phyloP scores from a whole-genome alignment of 139 green algal species.

The Chlorella ohadii region DNA sequence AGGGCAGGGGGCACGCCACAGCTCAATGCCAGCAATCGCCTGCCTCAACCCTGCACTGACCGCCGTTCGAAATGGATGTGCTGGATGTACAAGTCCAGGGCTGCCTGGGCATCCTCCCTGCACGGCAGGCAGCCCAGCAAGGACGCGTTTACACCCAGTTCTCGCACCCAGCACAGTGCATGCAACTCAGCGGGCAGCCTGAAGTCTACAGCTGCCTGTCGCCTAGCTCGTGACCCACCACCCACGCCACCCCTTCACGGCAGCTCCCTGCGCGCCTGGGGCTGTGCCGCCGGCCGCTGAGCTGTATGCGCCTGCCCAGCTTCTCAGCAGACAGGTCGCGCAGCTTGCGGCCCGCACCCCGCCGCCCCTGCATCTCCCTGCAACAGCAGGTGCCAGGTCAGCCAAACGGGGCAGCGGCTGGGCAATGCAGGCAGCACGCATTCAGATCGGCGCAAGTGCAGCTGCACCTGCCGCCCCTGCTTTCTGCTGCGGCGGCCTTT shows the following conservation, averaged over 20 bases:
- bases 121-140: neutral
- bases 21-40: too few relatives aligned
- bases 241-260: neutral
- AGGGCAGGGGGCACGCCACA: too few relatives aligned
- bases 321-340: slow-evolving; percentile 17
- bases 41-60: neutral
- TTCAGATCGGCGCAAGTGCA: too few relatives aligned
- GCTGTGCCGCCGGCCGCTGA: slow-evolving; percentile 22
- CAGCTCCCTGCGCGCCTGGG: neutral
- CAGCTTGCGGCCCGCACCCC: slow-evolving; percentile 32
- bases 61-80: slow-evolving; percentile 33
- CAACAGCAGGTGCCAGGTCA: neutral
- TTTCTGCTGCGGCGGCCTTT: too few relatives aligned
- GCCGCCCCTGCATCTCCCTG: slow-evolving; percentile 34
- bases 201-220: too few relatives aligned
- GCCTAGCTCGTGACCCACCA: too few relatives aligned
- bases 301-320: slow-evolving; percentile 43
- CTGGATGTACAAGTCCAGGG: slow-evolving; percentile 47
- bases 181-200: too few relatives aligned
- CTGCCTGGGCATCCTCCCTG: slow-evolving; percentile 44
- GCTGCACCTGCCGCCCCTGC: too few relatives aligned
- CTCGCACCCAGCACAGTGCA: too few relatives aligned
- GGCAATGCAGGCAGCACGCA: too few relatives aligned
- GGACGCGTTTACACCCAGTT: too few relatives aligned
- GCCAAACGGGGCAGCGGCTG: neutral